A percentile compares a stretch with the other conserved stretches of the same genome.
These are phyloP conservation scores for Hibiscus mutabilis DNA, from an alignment of 345 rosid genomes.

Conservation along the genomic window DNA sequence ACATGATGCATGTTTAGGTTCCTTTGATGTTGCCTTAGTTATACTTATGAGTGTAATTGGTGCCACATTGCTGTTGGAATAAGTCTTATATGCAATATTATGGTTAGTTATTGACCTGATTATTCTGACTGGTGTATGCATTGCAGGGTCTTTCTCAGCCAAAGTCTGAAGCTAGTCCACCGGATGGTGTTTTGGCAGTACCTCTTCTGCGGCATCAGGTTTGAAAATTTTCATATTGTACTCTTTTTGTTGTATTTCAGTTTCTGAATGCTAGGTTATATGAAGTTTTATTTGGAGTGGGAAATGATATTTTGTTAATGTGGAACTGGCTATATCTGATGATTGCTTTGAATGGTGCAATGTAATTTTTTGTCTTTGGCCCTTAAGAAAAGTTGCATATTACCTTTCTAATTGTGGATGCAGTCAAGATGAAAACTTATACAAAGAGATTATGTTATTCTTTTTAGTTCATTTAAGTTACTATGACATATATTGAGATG, in stretches of 20 bases:
- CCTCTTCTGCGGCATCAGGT: constrained; percentile 96
- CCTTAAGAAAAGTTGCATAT: not conserved
- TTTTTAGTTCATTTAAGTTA: not conserved
- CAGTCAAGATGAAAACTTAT: not conserved
- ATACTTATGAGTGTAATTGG: not conserved
- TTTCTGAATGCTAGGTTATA: not conserved
- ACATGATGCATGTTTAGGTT: not conserved
- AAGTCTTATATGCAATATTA: not conserved
- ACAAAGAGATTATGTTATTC: not conserved
- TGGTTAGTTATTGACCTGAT: not conserved
- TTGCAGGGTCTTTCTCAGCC: constrained; percentile 81
- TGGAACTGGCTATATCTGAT: not conserved
- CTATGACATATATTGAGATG: not conserved
- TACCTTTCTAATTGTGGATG: not conserved
- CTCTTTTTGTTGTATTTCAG: not conserved
- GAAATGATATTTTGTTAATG: not conserved
- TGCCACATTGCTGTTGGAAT: not conserved
- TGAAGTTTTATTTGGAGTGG: not conserved
- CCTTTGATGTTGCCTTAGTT: not conserved
- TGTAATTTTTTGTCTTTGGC: not conserved
- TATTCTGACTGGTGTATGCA: constrained; percentile 16
- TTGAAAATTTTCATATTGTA: constrained; percentile 11
- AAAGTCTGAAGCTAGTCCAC: constrained; percentile 65
- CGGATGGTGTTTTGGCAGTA: constrained; percentile 80
- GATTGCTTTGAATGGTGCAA: not conserved